phyloP scores from a whole-genome alignment of 2,329 filamentous ascomycete genomes.

The Cercospora sp. region DNA sequence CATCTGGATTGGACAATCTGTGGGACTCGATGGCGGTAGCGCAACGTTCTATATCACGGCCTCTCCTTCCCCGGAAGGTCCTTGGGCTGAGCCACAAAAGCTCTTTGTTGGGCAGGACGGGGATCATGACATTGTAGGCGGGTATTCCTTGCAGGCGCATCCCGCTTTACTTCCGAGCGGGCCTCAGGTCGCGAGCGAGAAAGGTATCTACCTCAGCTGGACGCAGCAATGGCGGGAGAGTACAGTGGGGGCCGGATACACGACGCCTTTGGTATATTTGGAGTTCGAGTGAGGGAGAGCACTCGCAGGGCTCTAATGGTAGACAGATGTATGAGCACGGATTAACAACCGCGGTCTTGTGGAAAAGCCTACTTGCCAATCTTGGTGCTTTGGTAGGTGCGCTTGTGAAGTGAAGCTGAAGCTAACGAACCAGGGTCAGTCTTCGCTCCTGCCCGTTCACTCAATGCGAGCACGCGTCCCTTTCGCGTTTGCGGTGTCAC shows the following conservation, averaged over 20 bases:
- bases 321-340: neutral
- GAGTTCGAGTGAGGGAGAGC: constrained; percentile 20
- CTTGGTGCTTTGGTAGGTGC: neutral
- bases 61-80: constrained; percentile 35
- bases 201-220: constrained; percentile 25
- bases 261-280: constrained; percentile 27
- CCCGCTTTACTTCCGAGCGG: constrained; percentile 21
- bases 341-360: neutral
- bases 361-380: neutral
- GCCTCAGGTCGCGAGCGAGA: constrained; percentile 19
- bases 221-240: constrained; percentile 25
- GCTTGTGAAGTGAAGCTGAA: neutral
- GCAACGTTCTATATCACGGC: constrained; percentile 35
- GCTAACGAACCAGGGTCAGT: neutral
- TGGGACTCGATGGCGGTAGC: constrained; percentile 10
- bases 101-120: constrained; percentile 27
- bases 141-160: constrained; percentile 30
- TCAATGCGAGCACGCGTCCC: neutral
- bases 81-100: constrained; percentile 32
- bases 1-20: constrained; percentile 36
- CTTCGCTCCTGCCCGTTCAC: neutral
- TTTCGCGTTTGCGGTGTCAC: neutral
- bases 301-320: neutral
- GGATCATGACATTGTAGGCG: constrained; percentile 16
- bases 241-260: constrained; percentile 17